phyloP scores from a whole-genome alignment of 2,329 filamentous ascomycete species.

The Penicillium sp. region DNA sequence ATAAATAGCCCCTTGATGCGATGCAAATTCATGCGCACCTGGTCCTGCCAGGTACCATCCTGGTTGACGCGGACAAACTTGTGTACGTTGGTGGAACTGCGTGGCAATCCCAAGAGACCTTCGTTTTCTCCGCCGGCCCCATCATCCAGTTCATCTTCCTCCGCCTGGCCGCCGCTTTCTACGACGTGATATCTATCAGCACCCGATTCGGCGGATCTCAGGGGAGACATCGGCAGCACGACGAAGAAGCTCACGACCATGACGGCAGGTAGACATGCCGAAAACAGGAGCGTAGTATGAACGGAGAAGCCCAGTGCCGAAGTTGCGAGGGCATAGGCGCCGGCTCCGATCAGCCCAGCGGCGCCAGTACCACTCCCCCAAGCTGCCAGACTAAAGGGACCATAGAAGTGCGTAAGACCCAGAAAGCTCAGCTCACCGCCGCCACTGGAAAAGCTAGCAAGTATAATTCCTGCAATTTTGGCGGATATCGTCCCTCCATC shows the following conservation, averaged over 20 bases:
- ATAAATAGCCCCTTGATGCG: conserved; percentile 70
- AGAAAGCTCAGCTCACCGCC: conserved; percentile 89
- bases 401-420: conserved; percentile 90
- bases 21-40: conserved; percentile 56
- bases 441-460: conserved; percentile 83
- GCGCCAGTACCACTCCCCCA: conserved; percentile 94
- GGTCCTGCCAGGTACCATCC: conserved; percentile 30
- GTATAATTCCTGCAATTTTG: conserved; percentile 78
- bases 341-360: conserved; percentile 81
- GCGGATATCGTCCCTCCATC: conserved; percentile 62
- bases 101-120: conserved; percentile 30
- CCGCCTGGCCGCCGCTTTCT: conserved; percentile 43
- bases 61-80: conserved; percentile 20
- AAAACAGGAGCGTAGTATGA: conserved; percentile 69
- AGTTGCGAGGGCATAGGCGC: conserved; percentile 82
- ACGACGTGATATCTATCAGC: conserved; percentile 57
- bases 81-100: conserved; percentile 13
- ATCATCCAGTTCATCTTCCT: conserved; percentile 34
- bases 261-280: conserved; percentile 73
- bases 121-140: conserved; percentile 28
- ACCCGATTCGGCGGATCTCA: conserved; percentile 50
- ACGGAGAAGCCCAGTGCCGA: conserved; percentile 76
- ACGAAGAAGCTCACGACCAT: conserved; percentile 85
- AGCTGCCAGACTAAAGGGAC: conserved; percentile 77
- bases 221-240: conserved; percentile 67